These are phyloP conservation scores for Wickerhamiella galacta DNA, from an alignment of 805 yeast genomes.

Conservation along the genomic window DNA sequence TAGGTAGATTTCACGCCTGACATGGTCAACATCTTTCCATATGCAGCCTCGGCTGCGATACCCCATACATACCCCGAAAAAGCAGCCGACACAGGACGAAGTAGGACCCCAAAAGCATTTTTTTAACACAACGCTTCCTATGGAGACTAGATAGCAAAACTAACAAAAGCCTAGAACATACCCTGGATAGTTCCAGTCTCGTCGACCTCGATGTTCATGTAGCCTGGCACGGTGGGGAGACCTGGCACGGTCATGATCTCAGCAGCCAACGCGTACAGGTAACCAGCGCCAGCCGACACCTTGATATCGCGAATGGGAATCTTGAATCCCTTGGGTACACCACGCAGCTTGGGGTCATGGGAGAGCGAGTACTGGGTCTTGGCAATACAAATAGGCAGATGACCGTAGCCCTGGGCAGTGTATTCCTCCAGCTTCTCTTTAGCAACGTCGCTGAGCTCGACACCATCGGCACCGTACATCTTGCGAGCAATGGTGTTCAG, in stretches of 20 bases:
- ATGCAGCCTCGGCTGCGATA: too few species aligned
- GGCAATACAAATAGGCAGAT: slow-evolving; percentile 90
- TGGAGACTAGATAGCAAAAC: background rate
- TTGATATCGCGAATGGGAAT: slow-evolving; percentile 90
- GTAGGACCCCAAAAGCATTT: too few species aligned
- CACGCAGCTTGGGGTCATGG: slow-evolving; percentile 83
- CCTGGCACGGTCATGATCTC: slow-evolving; percentile 97
- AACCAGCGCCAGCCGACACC: slow-evolving; percentile 93
- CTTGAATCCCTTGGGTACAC: slow-evolving; percentile 86
- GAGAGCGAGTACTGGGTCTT: slow-evolving; percentile 94
- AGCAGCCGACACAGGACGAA: too few species aligned
- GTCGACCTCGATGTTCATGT: slow-evolving; percentile 90
- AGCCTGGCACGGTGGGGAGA: slow-evolving; percentile 86
- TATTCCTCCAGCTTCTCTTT: slow-evolving; percentile 65
- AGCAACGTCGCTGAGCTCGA: slow-evolving; percentile 73
- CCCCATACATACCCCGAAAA: too few species aligned
- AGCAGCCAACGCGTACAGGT: slow-evolving; percentile 88
- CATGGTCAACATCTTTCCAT: too few species aligned
- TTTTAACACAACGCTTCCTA: background rate
- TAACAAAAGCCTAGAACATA: slow-evolving; percentile 52
- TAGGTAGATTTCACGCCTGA: too few species aligned
- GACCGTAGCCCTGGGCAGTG: slow-evolving; percentile 73
- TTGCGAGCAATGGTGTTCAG: slow-evolving; percentile 61
- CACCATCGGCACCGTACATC: slow-evolving; percentile 84
- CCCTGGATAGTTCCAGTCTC: slow-evolving; percentile 91